Conservation (phyloP, 108 stramenopile genomes). For the Licmophora abbreviata region DNA sequence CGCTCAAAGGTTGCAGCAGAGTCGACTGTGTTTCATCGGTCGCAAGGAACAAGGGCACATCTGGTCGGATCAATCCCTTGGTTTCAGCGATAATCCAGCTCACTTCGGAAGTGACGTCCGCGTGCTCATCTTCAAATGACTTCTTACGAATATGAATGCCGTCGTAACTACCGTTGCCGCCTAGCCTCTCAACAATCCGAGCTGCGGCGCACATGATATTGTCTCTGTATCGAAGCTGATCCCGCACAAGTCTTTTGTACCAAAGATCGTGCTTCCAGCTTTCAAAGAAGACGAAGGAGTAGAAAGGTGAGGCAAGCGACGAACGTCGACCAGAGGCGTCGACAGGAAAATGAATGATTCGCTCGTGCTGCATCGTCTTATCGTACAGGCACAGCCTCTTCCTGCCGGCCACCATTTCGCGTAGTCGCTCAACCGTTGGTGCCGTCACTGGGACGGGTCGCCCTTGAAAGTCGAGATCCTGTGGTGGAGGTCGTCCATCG, state of each 20-base stretch:
- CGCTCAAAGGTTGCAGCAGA: conserved; percentile 49
- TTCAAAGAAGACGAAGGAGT: conserved; percentile 52
- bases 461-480: conserved; percentile 11
- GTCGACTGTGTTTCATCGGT: conserved; percentile 53
- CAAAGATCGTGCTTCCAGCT: conserved; percentile 51
- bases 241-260: conserved; percentile 37
- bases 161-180: conserved; percentile 24
- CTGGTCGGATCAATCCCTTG: conserved; percentile 14
- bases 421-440: conserved; percentile 37
- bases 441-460: conserved; percentile 28
- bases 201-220: conserved; percentile 50
- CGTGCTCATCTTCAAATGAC: not conserved
- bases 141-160: not conserved
- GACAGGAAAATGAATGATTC: conserved; percentile 31
- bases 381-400: conserved; percentile 37
- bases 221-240: conserved; percentile 42
- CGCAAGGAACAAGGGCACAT: conserved; percentile 29
- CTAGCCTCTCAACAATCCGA: conserved; percentile 32
- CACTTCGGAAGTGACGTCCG: not conserved
- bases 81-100: not conserved
- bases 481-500: conserved; percentile 3
- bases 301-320: conserved; percentile 39
- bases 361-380: conserved; percentile 27
- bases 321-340: conserved; percentile 6
- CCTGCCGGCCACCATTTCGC: conserved; percentile 49